Base-by-base conservation (phyloP, 129 eudicot genomes). In the Centrapalus pauciflorus region DNA sequence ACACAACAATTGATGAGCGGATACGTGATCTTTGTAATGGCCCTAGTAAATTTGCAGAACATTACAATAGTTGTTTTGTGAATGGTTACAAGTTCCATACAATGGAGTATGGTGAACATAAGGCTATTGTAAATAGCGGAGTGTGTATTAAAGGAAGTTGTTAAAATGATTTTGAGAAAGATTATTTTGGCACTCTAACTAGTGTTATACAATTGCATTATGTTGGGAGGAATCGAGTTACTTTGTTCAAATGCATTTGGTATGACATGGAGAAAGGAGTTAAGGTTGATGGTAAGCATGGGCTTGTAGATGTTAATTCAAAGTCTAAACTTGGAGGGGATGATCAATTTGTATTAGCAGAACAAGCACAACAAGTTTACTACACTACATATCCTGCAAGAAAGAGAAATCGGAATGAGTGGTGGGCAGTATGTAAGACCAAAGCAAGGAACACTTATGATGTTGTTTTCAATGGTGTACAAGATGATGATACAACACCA, bases 331-430 rank as follows among this genome's bases (percentile, higher is more conserved):
- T 69, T 17, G 54, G 40, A 1, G 20, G 56, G 2, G 13, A 70
- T 20, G 77, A 77, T 28, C 67, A 51, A 4, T 77, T 69, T 30
- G 49, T 70, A 11, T 4, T 77, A 10, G 59, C 77, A 14, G 16
- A 27, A 5, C 77, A 62, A 29, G 72, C 64, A 12, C 29, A 55
- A 19, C 81, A 77, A 62, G 72, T 77, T 6, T 76, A 63, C 13
- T 76, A 10, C 45, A 35, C 76, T 4, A 9, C 27, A 0, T 76
- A 13, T 28, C 76, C 76, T 1, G 27, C 20, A 2, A 46, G 24
- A 21, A 34, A 35, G 17, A 45, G 37, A 28, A 66, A 56, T 29
- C 61, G 38, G 21, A 7, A 2, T n/a, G 28, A 70, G 5, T 70
- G 73, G 67, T 69, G 57, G 67, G 73, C 33, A 14, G 71, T 72